phyloP scores from a whole-genome alignment of 1,139 yeast species.

The Williopsis jadinii region DNA sequence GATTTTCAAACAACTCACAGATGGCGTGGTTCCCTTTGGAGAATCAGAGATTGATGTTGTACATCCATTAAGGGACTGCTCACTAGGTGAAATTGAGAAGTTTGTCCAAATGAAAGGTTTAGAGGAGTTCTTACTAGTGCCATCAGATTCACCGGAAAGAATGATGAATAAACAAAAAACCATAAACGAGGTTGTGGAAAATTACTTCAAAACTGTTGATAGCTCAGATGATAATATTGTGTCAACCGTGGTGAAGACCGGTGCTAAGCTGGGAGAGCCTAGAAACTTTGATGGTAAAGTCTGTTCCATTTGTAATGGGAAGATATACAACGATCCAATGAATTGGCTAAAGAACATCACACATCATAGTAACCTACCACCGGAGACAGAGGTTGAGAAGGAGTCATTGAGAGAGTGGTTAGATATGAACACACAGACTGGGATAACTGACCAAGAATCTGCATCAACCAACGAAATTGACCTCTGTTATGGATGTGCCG shows the following conservation, averaged over 20 bases:
- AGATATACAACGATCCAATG: conserved; percentile 49
- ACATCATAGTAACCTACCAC: conserved; percentile 49
- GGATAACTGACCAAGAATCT: conserved; percentile 1
- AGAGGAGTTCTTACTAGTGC: conserved; percentile 3
- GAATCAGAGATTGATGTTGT: conserved; percentile 34
- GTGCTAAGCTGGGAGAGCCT: conserved; percentile 67
- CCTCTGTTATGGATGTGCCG: conserved; percentile 76
- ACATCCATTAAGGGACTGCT: conserved; percentile 72
- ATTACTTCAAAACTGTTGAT: conserved; percentile 70
- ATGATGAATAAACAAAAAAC: conserved; percentile 45
- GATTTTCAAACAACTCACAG: conserved; percentile 47
- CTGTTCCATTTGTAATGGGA: conserved; percentile 49
- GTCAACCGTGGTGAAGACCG: conserved; percentile 88
- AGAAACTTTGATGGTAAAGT: conserved; percentile 12
- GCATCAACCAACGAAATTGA: conserved; percentile 19
- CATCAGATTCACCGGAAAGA: conserved; percentile 9
- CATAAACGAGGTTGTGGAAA: conserved; percentile 68
- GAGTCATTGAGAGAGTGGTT: conserved; percentile 32
- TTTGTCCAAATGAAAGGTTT: conserved; percentile 33
- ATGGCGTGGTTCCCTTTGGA: conserved; percentile 30
- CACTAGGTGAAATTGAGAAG: conserved; percentile 56
- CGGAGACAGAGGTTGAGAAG: conserved; percentile 42
- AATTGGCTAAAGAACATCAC: conserved; percentile 73
- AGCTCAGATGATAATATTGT: conserved; percentile 85
- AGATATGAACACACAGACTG: conserved; percentile 9